phyloP scores from a whole-genome alignment of 371 early-diverging fungal species.

The Actinomortierella ambigua region DNA sequence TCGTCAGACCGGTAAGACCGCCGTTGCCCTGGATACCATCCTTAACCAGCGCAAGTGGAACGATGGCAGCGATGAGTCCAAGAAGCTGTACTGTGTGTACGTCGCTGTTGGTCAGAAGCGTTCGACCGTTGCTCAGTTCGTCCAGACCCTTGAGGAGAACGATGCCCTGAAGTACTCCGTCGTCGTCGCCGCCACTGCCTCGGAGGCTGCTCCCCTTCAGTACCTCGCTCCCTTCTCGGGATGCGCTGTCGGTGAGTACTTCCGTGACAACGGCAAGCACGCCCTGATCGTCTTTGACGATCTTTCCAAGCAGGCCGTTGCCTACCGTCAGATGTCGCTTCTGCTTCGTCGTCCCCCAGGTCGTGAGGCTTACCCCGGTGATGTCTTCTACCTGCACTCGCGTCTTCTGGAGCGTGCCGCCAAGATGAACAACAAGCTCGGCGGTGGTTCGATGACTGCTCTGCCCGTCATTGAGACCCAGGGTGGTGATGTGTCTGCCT shows the following conservation, averaged over 20 bases:
- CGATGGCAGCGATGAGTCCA: constrained; percentile 81
- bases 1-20: constrained; percentile 97
- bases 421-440: constrained; percentile 94
- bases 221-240: constrained; percentile 97
- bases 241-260: constrained; percentile 95
- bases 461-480: constrained; percentile 97
- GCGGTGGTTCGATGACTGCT: constrained; percentile 94
- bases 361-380: constrained; percentile 98
- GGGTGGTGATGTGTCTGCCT: constrained; percentile 98
- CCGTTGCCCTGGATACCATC: constrained; percentile 95
- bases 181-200: constrained; percentile 96
- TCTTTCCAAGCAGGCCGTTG: constrained; percentile 97
- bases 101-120: constrained; percentile 97
- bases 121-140: constrained; percentile 97
- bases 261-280: constrained; percentile 98
- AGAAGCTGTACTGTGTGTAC: constrained; percentile 97
- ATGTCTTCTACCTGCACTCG: constrained; percentile 97
- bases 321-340: constrained; percentile 98
- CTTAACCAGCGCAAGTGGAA: constrained; percentile 97
- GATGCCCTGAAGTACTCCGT: constrained; percentile 94
- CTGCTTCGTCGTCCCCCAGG: constrained; percentile 97
- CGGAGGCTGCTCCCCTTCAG: constrained; percentile 95
- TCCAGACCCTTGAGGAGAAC: constrained; percentile 91
- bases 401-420: constrained; percentile 96
- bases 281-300: constrained; percentile 96